A percentile compares a stretch with the other conserved stretches of the same genome.
phyloP scores from a whole-genome alignment of 805 yeast species.

The Barnettozyma pratensis region DNA sequence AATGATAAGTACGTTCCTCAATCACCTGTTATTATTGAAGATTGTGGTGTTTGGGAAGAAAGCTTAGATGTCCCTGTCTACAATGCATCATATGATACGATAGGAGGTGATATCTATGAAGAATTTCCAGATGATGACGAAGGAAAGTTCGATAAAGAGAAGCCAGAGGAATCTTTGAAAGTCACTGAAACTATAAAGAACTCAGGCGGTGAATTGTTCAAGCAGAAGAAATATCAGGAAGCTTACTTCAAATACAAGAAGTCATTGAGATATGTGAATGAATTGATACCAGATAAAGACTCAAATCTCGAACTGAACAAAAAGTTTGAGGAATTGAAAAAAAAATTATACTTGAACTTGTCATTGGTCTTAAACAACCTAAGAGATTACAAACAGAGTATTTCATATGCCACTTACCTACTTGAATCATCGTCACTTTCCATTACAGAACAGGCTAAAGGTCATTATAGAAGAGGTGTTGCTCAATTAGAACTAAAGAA shows the following conservation, averaged over 20 bases:
- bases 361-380: slow-evolving; percentile 49
- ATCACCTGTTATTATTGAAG: slow-evolving; percentile 40
- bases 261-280: slow-evolving; percentile 64
- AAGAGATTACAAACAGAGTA: slow-evolving; percentile 42
- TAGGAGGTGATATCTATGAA: slow-evolving; percentile 70
- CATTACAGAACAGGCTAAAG: slow-evolving; percentile 49
- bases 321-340: slow-evolving; percentile 43
- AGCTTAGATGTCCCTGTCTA: slow-evolving; percentile 49
- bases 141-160: slow-evolving; percentile 49
- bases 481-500: slow-evolving; percentile 40
- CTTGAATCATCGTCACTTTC: slow-evolving; percentile 42
- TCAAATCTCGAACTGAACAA: slow-evolving; percentile 45
- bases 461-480: slow-evolving; percentile 50
- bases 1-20: slow-evolving; percentile 40
- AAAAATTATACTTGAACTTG: slow-evolving; percentile 43
- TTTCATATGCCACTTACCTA: slow-evolving; percentile 50
- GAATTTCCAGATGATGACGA: slow-evolving; percentile 82
- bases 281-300: slow-evolving; percentile 65
- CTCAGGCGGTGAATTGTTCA: slow-evolving; percentile 59
- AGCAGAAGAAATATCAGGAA: slow-evolving; percentile 42
- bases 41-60: slow-evolving; percentile 61
- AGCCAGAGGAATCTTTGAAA: slow-evolving; percentile 43
- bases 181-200: slow-evolving; percentile 57
- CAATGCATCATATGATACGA: slow-evolving; percentile 54
- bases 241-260: slow-evolving; percentile 63